These are phyloP conservation scores for Neurospora sublineolata DNA, from an alignment of 495 filamentous ascomycete species.

Conservation along the genomic window DNA sequence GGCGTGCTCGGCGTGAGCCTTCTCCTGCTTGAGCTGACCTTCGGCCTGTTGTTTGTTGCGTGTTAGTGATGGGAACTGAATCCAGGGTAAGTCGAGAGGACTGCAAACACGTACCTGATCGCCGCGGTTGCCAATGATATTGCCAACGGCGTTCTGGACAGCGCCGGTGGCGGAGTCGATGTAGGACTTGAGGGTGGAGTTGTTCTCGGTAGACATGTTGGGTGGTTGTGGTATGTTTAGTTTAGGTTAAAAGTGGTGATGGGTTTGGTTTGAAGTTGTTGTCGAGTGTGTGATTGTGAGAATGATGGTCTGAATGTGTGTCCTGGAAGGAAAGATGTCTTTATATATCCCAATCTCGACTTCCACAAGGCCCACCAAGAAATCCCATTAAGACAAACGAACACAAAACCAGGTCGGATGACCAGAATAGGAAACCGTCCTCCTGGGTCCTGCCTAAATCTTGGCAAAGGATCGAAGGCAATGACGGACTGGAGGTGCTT, in stretches of 20 bases:
- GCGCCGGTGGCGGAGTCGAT: slow-evolving; percentile 65
- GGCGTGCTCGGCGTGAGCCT: slow-evolving; percentile 53
- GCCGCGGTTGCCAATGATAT: slow-evolving; percentile 58
- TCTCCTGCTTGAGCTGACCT: slow-evolving; percentile 47
- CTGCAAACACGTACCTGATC: slow-evolving; percentile 33
- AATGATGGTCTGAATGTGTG: not conserved
- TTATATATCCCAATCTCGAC: slow-evolving; percentile 2
- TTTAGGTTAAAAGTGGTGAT: slow-evolving; percentile 1
- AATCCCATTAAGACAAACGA: not conserved
- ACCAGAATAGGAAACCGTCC: not conserved
- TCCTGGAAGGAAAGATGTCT: not conserved
- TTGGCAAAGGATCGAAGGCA: not conserved
- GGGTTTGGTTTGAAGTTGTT: not conserved
- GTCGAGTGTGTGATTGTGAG: not conserved
- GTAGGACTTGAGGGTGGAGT: slow-evolving; percentile 73
- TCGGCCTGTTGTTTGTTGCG: slow-evolving; percentile 14
- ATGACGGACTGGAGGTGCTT: not conserved
- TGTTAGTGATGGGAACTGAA: not conserved
- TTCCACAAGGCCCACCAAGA: not conserved
- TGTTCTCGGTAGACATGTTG: slow-evolving; percentile 56
- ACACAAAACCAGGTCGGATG: not conserved
- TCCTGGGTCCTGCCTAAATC: not conserved
- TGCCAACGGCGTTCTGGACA: slow-evolving; percentile 60
- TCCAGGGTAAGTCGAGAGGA: not conserved
- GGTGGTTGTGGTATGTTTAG: slow-evolving; percentile 6